Base-by-base conservation (phyloP, 345 rosid species). In the Erysimum cheiranthoides region DNA sequence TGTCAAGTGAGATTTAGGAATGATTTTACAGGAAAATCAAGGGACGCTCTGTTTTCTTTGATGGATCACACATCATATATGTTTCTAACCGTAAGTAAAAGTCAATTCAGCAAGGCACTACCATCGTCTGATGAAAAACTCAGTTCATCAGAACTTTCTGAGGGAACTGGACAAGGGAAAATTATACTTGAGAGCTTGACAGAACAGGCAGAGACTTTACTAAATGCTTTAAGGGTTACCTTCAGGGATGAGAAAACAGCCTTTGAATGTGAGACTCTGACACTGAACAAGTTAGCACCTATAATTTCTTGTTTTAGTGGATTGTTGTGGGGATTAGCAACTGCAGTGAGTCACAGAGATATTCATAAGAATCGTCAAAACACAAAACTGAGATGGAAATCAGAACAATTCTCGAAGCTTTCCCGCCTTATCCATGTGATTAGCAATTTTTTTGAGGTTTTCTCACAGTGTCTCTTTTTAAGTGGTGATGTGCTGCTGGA, bases 281-380 rank as follows among this genome's bases (percentile, higher is more conserved):
- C 81, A 76, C 69, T 84, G 77, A 77, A 77, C 79, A 83, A 82
- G 73, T 68, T 86, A 74, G 82, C 88, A 63, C 82, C 82, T 51
- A 45, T 78, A 10, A 47, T 87, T 73, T 85, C 94, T 71, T 90
- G 96, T 81, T 73, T 90, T 60, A 73, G 86, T 80, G 97, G 98
- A 61, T 88, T 84, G 74, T 60, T 95, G 73, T 95, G 97, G 94
- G 99, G 98, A 78, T 68, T 90, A 64, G 85, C 92, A 77, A 88
- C 89, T 66, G 85, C 86, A 34, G 66, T 79, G 70, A 77, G 82
- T 71, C 78, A 76, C 39, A 64, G 59, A 46, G 84, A 75, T 70
- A 80, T 67, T 49, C 76, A 74, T 74, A 80, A 66, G 59, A 61
- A 67, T 68, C 85, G 73, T 35, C 64, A 51, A 38, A 80, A 85